Evolutionary conservation across 1,139 yeast species (phyloP), one percentile per base, ranked within the genome.

Genomic region (Hyphopichia fennica): DNA sequence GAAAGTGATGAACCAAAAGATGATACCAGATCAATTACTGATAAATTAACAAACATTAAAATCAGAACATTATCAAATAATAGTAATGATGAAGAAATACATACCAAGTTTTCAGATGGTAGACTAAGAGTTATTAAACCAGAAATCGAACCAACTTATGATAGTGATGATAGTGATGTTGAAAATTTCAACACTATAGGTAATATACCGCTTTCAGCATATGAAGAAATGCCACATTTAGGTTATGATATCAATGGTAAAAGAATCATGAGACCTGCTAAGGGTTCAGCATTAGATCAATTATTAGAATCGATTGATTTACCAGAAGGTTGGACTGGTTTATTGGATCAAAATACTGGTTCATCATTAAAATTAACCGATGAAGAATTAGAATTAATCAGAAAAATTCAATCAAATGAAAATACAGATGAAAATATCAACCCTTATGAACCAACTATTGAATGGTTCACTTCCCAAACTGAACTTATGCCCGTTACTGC

Each of bases 261-360:
- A 63, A 81, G 99, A 58, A 90, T 93, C 56, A 91, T 95, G 98
- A 81, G 99, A 65, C 99, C 99, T 11, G 99, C 98, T 14, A 87
- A 88, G 58, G 96, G 96, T 8, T 83, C 95, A 43, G 99, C 99
- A 1, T 75, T 95, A 53, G 98, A 93, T 58, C 86, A 84, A 53
- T 75, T 93, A 49, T 72, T 95, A 50, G 99, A 93, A 56, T 75
- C 84, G 25, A 93, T 95, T 49, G 99, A 93, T 48, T 74, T 93
- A 50, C 99, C 98, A 11, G 95, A 87, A 65, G 99, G 99, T 30
- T 93, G 98, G 98, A 95, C 99, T 10, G 99, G 99, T 37, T 74
- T 95, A 50, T 69, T 93, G 45, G 98, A 93, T 64, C 88, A 89
- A 59, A 79, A 84, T 53, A 89, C 98, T 9, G 99, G 99, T 49